Conservation (phyloP, 2,329 filamentous ascomycete genomes). For the Dothidotthia symphoricarpi region DNA sequence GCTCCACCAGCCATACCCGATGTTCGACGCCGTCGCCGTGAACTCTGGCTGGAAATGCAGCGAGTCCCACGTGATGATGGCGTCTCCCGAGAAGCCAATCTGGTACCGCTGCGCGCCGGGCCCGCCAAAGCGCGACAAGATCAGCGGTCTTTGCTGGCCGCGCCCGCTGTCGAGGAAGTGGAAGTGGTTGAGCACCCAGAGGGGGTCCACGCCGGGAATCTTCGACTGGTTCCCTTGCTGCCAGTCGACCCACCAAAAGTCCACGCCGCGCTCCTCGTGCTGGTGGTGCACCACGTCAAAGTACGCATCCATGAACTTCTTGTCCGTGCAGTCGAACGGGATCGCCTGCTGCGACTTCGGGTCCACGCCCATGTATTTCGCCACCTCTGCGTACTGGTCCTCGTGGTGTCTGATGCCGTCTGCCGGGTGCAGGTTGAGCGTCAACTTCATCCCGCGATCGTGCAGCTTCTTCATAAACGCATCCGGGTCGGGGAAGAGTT, state of each 20-base stretch:
- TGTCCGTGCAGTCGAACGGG: conserved; percentile 56
- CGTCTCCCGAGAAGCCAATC: conserved; percentile 64
- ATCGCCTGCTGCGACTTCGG: conserved; percentile 53
- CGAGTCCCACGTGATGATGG: conserved; percentile 59
- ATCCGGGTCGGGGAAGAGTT: conserved; percentile 57
- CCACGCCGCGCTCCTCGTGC: conserved; percentile 57
- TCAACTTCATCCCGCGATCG: conserved; percentile 52
- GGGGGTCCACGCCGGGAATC: conserved; percentile 59
- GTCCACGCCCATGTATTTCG: conserved; percentile 53
- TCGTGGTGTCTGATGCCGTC: conserved; percentile 58
- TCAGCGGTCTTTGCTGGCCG: conserved; percentile 49
- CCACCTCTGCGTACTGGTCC: conserved; percentile 57
- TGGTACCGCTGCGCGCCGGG: conserved; percentile 64
- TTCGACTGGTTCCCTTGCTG: conserved; percentile 59
- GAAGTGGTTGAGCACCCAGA: conserved; percentile 66
- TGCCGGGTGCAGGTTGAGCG: conserved; percentile 63
- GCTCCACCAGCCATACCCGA: conserved; percentile 68
- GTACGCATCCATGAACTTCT: conserved; percentile 58
- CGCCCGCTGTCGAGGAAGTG: conserved; percentile 57
- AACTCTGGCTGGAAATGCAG: conserved; percentile 66
- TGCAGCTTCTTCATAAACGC: conserved; percentile 55
- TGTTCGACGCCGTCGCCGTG: conserved; percentile 64
- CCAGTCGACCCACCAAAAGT: conserved; percentile 70
- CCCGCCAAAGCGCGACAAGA: conserved; percentile 62
- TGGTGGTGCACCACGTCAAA: conserved; percentile 57